Evolutionary conservation across 208 protist genomes (phyloP).

Genomic region (Crithidia thermophila): DNA sequence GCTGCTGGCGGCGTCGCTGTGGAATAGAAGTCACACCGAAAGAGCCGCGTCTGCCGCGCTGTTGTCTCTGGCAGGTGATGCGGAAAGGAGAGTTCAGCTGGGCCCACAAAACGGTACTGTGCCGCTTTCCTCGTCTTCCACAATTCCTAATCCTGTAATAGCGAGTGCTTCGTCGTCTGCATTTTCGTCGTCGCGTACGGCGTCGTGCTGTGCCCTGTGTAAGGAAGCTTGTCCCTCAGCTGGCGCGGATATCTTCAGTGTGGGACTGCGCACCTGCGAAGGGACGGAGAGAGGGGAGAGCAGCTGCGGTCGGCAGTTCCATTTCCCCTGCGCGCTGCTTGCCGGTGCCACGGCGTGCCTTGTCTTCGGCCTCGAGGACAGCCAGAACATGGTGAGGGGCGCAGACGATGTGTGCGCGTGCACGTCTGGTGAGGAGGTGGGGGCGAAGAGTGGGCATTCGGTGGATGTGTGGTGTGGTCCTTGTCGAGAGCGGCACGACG

Average conservation of each 20-base stretch:
- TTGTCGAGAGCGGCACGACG: conserved; percentile 33
- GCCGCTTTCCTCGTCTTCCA: too few relatives aligned
- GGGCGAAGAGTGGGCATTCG: background rate
- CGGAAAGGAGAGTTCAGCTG: too few relatives aligned
- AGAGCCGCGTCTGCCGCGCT: too few relatives aligned
- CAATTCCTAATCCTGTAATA: too few relatives aligned
- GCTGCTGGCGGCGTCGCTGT: conserved; percentile 27
- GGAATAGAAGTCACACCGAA: background rate
- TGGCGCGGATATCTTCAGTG: conserved; percentile 10
- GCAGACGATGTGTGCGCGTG: background rate
- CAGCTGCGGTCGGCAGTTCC: conserved; percentile 44
- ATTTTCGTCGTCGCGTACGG: background rate
- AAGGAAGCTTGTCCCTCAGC: too few relatives aligned
- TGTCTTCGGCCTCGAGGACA: conserved; percentile 52
- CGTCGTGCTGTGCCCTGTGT: too few relatives aligned
- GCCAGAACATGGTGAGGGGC: conserved; percentile 4
- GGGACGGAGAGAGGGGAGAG: conserved; percentile 8
- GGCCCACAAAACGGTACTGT: too few relatives aligned
- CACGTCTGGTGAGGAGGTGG: background rate
- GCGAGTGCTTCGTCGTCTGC: too few relatives aligned
- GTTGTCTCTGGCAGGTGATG: too few relatives aligned
- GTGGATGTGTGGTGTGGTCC: conserved; percentile 67
- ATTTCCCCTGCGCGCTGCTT: conserved; percentile 77
- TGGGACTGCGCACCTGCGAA: conserved; percentile 17
- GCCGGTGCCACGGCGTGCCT: conserved; percentile 59